These are phyloP conservation scores for Phaffia tasmanica DNA, from an alignment of 768 basidiomycete species.

Conservation along the genomic window DNA sequence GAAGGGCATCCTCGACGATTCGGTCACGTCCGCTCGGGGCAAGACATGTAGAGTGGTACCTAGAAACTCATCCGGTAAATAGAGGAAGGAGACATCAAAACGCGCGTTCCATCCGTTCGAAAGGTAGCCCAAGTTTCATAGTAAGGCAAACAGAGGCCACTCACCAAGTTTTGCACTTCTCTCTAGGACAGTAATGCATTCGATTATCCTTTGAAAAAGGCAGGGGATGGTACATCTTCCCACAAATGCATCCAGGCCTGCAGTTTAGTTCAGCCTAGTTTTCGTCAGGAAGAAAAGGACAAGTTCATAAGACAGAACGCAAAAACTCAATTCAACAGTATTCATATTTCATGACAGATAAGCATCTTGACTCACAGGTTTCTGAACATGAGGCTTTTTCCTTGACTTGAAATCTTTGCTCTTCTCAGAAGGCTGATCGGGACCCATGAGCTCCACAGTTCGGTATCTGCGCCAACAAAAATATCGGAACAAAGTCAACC, in stretches of 20 bases:
- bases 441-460: neutral
- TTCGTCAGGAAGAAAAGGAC: neutral
- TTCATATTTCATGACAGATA: too few relatives aligned
- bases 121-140: neutral
- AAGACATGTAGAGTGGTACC: slow-evolving; percentile 1
- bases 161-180: slow-evolving; percentile 16
- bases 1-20: neutral
- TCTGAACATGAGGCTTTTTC: too few relatives aligned
- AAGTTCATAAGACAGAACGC: too few relatives aligned
- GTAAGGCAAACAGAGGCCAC: neutral
- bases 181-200: slow-evolving; percentile 24
- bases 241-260: slow-evolving; percentile 9
- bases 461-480: neutral
- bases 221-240: slow-evolving; percentile 16
- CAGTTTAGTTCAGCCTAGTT: slow-evolving; percentile 9
- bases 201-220: slow-evolving; percentile 1
- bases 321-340: neutral
- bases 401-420: too few relatives aligned
- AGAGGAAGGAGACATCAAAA: slow-evolving; percentile 4
- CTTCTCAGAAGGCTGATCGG: too few relatives aligned
- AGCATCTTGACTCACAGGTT: too few relatives aligned
- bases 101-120: neutral
- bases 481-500: neutral
- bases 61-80: neutral
- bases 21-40: slow-evolving; percentile 4